Evolutionary conservation across 2,329 filamentous ascomycete species (phyloP), one percentile per base, ranked within the genome.

Genomic region (Bimuria novae-zelandiae): DNA sequence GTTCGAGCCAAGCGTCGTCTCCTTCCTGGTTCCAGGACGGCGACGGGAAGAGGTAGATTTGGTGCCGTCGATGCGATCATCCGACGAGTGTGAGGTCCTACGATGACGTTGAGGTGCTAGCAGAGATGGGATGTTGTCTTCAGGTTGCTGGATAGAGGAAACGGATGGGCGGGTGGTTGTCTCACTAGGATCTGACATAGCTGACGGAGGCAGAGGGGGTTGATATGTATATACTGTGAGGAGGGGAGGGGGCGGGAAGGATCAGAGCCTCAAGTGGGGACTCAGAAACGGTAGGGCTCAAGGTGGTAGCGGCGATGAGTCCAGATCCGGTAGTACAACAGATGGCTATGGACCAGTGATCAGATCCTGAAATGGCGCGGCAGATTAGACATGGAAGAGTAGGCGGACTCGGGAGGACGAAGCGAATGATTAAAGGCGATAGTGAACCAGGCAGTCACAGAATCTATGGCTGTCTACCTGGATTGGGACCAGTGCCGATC

Each of bases 191-290:
- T 69, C 62, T 51, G 69, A 67, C 69, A 73, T 73, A 52, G 57
- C 62, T 62, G 58, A 66, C 50, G 43, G 57, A 56, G 54, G 64
- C 56, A 62, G 57, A 54, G 54, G 49, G 40, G 45, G 68, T 72
- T 69, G 70, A 72, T 73, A 71, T 64, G 60, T 73, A n/a, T n/a
- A 70, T 63, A 36, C 60, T 55, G 55, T 60, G 57, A 53, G 52
- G 53, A 57, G 59, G 55, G 42, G 43, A 56, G 59, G 63, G 56
- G 64, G 59, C 60, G 64, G 61, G 59, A 62, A 60, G 60, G 64
- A 68, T 68, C 54, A 59, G 67, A 67, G 62, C 60, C 65, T 63
- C 63, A 67, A 64, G 61, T 69, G 63, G 64, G 58, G 48, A 59
- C 61, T 58, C 58, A 60, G 59, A 61, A 52, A 56, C 53, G 51